Evolutionary conservation across 2,329 filamentous ascomycete species (phyloP), one percentile per base, ranked within the genome.

Genomic region (Ascochyta clinopodiicola): DNA sequence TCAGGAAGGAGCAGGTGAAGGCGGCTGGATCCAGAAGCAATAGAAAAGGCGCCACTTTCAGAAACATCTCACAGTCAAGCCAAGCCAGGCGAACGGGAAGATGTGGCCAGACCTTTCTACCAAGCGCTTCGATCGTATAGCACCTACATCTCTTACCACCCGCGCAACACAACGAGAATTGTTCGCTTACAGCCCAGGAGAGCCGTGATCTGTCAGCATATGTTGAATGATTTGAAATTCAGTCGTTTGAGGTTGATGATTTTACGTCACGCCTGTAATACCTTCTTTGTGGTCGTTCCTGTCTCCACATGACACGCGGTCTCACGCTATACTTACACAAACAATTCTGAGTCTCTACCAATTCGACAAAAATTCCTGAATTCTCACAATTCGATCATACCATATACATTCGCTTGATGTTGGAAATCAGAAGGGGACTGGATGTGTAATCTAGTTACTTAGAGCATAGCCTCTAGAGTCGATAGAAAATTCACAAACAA

Each of bases 301-400:
- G n/a, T n/a, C 25, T 25, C 37, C 47, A 47, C 31, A 43, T 53
- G 37, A 47, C n/a, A 19, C 21, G 3, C 7, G 37, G 50, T 53
- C 25, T 44, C 10, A 47, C 50, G 48, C 44, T 60, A 71, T 55
- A 70, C 49, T 32, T 69, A 36, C 21, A 6, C 5, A 24, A 8
- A 13, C 15, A 22, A 6, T 15, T 29, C 17, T 13, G 22, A 27
- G 38, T 22, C 24, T 40, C 5, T 13, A 1, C 36, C 17, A 29
- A 10, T 7, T 29, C 3, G 12, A 25, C 21, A 13, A n/a, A 13
- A 36, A 1, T 13, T 38, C 9, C 36, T 38, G 19, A 12, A 21
- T 1, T 22, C 27, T 9, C 27, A 29, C 9, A 3, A 3, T 9
- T 29, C 8, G 27, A 29, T 1, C 27, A 10, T 10, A 9, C 6